These are phyloP conservation scores for Boletus huronensis DNA, from an alignment of 768 basidiomycete species.

Conservation along the genomic window DNA sequence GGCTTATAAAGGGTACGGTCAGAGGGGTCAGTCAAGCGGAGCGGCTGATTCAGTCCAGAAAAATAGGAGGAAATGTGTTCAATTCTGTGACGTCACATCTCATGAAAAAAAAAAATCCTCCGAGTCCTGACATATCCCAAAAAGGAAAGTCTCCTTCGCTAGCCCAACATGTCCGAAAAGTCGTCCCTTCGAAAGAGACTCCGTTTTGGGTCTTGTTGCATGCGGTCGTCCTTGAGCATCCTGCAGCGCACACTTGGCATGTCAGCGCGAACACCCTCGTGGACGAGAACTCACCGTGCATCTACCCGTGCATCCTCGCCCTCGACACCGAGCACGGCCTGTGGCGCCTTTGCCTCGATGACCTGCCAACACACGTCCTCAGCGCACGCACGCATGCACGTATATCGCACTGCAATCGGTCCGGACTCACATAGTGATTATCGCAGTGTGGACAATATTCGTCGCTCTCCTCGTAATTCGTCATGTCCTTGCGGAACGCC, in stretches of 20 bases:
- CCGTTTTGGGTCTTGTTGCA: slow-evolving; percentile 48
- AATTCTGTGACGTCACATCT: slow-evolving; percentile 22
- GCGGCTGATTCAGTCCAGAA: slow-evolving; percentile 11
- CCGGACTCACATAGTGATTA: slow-evolving; percentile 89
- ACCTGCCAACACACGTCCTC: slow-evolving; percentile 50
- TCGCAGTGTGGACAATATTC: slow-evolving; percentile 99
- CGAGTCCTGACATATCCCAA: slow-evolving; percentile 13
- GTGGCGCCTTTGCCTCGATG: slow-evolving; percentile 87
- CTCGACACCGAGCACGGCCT: slow-evolving; percentile 81
- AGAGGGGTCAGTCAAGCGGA: slow-evolving; percentile 13
- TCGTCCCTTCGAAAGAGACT: slow-evolving; percentile 53
- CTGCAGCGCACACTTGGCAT: slow-evolving; percentile 34
- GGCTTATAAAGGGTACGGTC: slow-evolving; percentile 8
- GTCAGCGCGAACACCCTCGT: neutral
- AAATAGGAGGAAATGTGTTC: slow-evolving; percentile 17
- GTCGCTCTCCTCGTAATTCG: slow-evolving; percentile 89
- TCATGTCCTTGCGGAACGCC: slow-evolving; percentile 96
- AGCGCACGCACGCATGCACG: neutral
- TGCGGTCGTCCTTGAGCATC: slow-evolving; percentile 87
- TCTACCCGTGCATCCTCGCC: slow-evolving; percentile 90
- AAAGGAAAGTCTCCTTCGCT: slow-evolving; percentile 8
- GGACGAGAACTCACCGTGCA: slow-evolving; percentile 56
- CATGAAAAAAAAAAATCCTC: neutral
- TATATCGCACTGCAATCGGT: neutral
- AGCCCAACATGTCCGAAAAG: slow-evolving; percentile 43